These are phyloP conservation scores for Ceratobasidium sp. DNA, from an alignment of 1,284 basidiomycete genomes.

Conservation along the genomic window DNA sequence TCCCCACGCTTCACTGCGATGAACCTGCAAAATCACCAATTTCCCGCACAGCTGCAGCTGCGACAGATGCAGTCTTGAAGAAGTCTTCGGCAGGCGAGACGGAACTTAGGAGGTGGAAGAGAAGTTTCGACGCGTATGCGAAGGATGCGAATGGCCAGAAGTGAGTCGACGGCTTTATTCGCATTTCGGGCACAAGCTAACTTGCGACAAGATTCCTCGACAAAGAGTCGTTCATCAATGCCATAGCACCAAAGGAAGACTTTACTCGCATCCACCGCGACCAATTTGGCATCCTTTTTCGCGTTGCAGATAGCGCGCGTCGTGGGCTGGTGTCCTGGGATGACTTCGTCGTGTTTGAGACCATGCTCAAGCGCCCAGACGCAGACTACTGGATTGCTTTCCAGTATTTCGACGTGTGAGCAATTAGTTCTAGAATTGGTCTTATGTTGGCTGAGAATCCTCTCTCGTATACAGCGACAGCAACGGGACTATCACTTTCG, in stretches of 20 bases:
- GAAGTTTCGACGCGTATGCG: conserved; percentile 86
- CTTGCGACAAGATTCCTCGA: conserved; percentile 75
- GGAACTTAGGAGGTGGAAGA: conserved; percentile 88
- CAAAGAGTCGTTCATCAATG: conserved; percentile 88
- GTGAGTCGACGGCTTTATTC: conserved; percentile 64
- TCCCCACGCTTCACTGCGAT: conserved; percentile 39
- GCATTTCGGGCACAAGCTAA: conserved; percentile 9
- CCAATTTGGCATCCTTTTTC: conserved; percentile 91
- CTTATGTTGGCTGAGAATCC: conserved; percentile 5
- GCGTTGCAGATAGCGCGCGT: conserved; percentile 85
- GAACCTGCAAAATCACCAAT: conserved; percentile 12
- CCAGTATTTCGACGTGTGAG: conserved; percentile 94
- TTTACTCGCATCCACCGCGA: conserved; percentile 85
- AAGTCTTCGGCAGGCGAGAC: conserved; percentile 80
- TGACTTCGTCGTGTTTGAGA: conserved; percentile 95
- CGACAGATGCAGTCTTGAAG: conserved; percentile 68
- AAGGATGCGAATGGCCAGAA: conserved; percentile 81
- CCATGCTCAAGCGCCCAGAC: conserved; percentile 88
- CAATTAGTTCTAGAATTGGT: conserved; percentile 48
- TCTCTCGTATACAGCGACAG: conserved; percentile 73
- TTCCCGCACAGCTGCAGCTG: conserved; percentile 1
- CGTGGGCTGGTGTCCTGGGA: conserved; percentile 90
- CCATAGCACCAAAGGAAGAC: conserved; percentile 89
- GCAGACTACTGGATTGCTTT: conserved; percentile 97
- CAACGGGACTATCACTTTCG: conserved; percentile 89